Base-by-base conservation (phyloP, 495 filamentous ascomycete genomes). In the Chaetomidium leptoderma region DNA sequence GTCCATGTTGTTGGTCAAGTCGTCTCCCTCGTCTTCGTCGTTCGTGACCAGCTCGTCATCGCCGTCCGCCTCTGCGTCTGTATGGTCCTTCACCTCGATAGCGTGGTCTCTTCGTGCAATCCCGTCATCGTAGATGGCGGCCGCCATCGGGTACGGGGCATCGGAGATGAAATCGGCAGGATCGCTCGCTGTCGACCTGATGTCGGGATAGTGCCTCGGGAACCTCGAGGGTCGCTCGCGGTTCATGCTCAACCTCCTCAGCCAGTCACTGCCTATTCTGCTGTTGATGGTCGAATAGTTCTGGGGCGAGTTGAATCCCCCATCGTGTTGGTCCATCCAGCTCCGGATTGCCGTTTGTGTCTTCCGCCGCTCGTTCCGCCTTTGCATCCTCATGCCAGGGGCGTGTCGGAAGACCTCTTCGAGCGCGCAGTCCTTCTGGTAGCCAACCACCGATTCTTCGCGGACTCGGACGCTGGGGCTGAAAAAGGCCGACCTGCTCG, bases 41-140 rank as follows among this genome's bases (percentile, higher is more conserved):
- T 87, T 87, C 0, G 88, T 91, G n/a, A 90, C 80, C n/a, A 90
- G 77, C 69, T 95, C 91, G 61, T 95, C 90, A 62, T 96, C 91
- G 4, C 88, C 91, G 70, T 96, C 90, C 33, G 81, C 90, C 62
- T 90, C 90, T 0, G 78, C 90, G 63, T 90, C 90, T 3, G 85
- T 89, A 60, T 88, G 65, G 32, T 78, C 76, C 58, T 76, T 76
- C 2, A 64, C 59, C 50, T 65, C 63, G 50, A 53, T 26, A 3
- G 63, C 68, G 50, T 76, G 67, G 36, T 73, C 68, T 19, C 58
- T 54, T 4, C 63, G 63, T 11, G 55, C 40, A 16, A 68, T 32
- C 1, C 68, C 57, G 35, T 68, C 65, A 19, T 64, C 37, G 37
- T 55, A 58, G 19, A 58, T 60, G 3, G 56, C 60, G 19, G 55